Evolutionary conservation across 352 stramenopile genomes (phyloP).

Genomic region (Albugo candida): DNA sequence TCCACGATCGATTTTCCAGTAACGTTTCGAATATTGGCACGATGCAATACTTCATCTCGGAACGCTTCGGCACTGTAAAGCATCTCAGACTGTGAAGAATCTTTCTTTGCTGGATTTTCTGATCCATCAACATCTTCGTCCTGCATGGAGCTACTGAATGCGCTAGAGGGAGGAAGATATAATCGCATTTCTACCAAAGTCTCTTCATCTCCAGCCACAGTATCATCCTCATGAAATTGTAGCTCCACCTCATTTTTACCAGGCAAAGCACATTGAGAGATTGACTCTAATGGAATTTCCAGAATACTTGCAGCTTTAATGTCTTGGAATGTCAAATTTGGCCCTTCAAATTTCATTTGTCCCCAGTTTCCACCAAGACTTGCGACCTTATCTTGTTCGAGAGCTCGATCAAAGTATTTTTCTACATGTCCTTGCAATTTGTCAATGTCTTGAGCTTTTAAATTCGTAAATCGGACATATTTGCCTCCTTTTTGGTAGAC

Average conservation of each 20-base stretch:
- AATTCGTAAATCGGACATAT: slow-evolving; percentile 68
- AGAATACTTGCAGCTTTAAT: slow-evolving; percentile 35
- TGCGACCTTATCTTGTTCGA: slow-evolving; percentile 82
- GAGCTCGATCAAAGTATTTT: slow-evolving; percentile 70
- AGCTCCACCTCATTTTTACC: slow-evolving; percentile 97
- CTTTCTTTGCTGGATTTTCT: slow-evolving; percentile 9
- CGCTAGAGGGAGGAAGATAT: slow-evolving; percentile 81
- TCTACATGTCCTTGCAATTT: slow-evolving; percentile 43
- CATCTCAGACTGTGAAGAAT: slow-evolving; percentile 25
- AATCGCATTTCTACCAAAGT: slow-evolving; percentile 91
- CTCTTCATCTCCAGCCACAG: slow-evolving; percentile 86
- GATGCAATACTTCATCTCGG: slow-evolving; percentile 71
- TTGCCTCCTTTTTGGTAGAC: slow-evolving; percentile 71
- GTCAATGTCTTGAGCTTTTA: slow-evolving; percentile 45
- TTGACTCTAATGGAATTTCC: slow-evolving; percentile 52
- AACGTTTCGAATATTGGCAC: slow-evolving; percentile 76
- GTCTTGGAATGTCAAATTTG: slow-evolving; percentile 65
- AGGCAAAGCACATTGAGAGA: slow-evolving; percentile 82
- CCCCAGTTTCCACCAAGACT: slow-evolving; percentile 84
- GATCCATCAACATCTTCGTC: slow-evolving; percentile 28
- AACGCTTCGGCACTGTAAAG: slow-evolving; percentile 40
- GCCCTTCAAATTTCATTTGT: slow-evolving; percentile 83
- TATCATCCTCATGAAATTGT: slow-evolving; percentile 97
- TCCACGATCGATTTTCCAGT: slow-evolving; percentile 95
- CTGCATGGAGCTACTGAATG: slow-evolving; percentile 6